These are phyloP conservation scores for Debaryomyces hansenii DNA, from an alignment of 805 yeast genomes.

Conservation along the genomic window DNA sequence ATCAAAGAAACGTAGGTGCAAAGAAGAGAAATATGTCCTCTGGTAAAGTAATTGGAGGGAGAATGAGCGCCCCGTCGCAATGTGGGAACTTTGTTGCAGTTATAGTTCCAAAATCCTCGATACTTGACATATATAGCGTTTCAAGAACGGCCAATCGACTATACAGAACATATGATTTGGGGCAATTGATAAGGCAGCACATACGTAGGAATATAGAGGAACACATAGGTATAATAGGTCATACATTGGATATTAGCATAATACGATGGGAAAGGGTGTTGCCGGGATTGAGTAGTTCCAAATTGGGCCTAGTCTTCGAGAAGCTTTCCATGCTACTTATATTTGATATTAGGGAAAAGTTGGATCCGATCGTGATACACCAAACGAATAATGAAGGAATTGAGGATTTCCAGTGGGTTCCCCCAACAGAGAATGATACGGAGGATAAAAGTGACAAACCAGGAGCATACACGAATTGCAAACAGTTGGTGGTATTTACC, in stretches of 20 bases:
- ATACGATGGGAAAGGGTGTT: conserved; percentile 24
- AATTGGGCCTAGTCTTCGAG: conserved; percentile 29
- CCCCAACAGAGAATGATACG: conserved; percentile 11
- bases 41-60: not conserved
- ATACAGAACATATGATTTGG: conserved; percentile 9
- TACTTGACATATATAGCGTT: not conserved
- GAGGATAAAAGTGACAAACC: conserved; percentile 5
- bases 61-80: conserved; percentile 11
- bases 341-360: conserved; percentile 18
- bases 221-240: not conserved
- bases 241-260: not conserved
- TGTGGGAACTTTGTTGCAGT: conserved; percentile 22
- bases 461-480: conserved; percentile 35
- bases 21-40: not conserved
- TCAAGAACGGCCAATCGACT: not conserved
- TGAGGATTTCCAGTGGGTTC: conserved; percentile 35
- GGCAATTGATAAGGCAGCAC: conserved; percentile 1
- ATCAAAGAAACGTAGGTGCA: not conserved
- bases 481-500: conserved; percentile 34
- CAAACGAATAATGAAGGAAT: conserved; percentile 29
- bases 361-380: conserved; percentile 31
- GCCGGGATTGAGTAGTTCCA: conserved; percentile 15
- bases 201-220: not conserved
- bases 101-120: not conserved
- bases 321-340: conserved; percentile 19